phyloP scores from a whole-genome alignment of 306 rosid genomes.

The Vigna reflexopilosa region DNA sequence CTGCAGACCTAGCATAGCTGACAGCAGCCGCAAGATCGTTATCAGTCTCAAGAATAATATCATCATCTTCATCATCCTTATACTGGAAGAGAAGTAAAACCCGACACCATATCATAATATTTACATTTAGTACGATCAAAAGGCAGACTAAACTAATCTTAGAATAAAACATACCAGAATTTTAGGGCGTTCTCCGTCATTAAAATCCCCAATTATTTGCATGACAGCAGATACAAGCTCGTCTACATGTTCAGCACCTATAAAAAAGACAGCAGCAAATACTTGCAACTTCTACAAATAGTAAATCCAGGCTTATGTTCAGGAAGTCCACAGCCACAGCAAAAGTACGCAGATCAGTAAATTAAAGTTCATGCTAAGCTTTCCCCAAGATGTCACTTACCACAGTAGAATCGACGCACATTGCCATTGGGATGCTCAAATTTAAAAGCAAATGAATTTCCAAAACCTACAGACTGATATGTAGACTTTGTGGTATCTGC shows the following conservation, averaged over 20 bases:
- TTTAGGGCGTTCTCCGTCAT: conserved; percentile 62
- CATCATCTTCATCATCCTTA: conserved; percentile 96
- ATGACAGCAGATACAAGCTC: conserved; percentile 74
- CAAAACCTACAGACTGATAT: conserved; percentile 82
- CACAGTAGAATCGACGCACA: conserved; percentile 81
- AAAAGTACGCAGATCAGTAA: conserved; percentile 1
- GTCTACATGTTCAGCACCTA: conserved; percentile 77
- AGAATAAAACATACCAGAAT: conserved; percentile 62
- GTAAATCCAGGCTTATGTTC: neutral
- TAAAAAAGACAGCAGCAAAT: conserved; percentile 35
- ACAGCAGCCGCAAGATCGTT: conserved; percentile 80
- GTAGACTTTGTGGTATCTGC: conserved; percentile 64
- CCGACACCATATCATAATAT: conserved; percentile 4
- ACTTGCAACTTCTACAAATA: conserved; percentile 6
- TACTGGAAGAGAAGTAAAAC: conserved; percentile 54
- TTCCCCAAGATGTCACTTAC: conserved; percentile 58
- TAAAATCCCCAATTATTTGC: conserved; percentile 64
- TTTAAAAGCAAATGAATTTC: conserved; percentile 80
- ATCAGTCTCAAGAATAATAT: conserved; percentile 71
- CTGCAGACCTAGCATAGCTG: conserved; percentile 74
- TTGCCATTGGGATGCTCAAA: conserved; percentile 87
- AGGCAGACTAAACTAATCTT: conserved; percentile 30
- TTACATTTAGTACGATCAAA: conserved; percentile 22
- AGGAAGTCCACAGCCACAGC: neutral
- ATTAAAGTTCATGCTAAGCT: conserved; percentile 27